Evolutionary conservation across 164 flowering plant genomes (phyloP), one percentile per base, ranked within the genome.

Genomic region (Aristolochia fimbriata): DNA sequence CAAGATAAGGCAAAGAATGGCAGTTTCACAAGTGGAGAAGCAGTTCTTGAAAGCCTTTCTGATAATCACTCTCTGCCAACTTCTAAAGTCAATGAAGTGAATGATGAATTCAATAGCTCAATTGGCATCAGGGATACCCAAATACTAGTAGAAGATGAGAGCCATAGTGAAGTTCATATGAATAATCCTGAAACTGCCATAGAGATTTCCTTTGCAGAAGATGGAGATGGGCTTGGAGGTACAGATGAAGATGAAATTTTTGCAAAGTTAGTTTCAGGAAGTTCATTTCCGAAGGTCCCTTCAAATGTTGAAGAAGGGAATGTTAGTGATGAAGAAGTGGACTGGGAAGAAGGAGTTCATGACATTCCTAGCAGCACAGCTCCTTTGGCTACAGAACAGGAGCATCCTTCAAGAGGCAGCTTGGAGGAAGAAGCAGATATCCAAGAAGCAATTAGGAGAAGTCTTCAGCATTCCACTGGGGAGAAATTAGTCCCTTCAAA

Each of bases 401-500:
- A 61, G 60, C 27, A 62, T 62, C 63, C 64, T 67, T 81, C 86
- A 47, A 78, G 53, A 73, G 90, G 87, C 55, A 57, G 31, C 65
- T 19, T 81, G 65, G 82, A 82, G 67, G 98, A 93, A 81, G 96
- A 86, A 60, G 78, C 88, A 66, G 83, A 81, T 56, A 66, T 90
- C 48, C 87, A 86, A 74, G 97, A 93, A 73, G 98, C 97, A 68
- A 85, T 93, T 46, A 80, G 74, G 75, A 80, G 88, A 74, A 93
- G 97, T 71, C 80, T 90, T 41, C 71, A 76, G 60, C 87, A 93
- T 69, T 24, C 62, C 59, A 56, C 57, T 43, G 60, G 37, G 54
- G 19, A 65, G 27, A 72, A 59, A 41, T 23, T 50, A 56, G n/a
- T n/a, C n/a, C n/a, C n/a, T n/a, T n/a, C n/a, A n/a, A n/a, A n/a